phyloP scores from a whole-genome alignment of 768 basidiomycete genomes.

The Daedaleopsis sinensis region DNA sequence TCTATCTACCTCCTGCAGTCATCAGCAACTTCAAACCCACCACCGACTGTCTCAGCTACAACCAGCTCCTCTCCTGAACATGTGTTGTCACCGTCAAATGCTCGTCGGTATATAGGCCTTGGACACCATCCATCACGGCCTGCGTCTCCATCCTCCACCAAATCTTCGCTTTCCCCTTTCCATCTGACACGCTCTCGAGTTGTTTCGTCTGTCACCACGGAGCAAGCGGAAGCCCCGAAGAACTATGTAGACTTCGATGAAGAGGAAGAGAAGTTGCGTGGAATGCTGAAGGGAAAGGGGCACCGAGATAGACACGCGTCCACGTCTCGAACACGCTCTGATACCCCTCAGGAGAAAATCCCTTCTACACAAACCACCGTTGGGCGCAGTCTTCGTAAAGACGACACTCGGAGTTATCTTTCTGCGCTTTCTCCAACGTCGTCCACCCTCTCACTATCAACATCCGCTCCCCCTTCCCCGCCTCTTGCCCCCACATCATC shows the following conservation, averaged over 20 bases:
- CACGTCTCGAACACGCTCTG: conserved; percentile 7
- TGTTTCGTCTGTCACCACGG: conserved; percentile 71
- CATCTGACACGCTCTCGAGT: conserved; percentile 60
- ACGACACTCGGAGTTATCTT: conserved; percentile 11
- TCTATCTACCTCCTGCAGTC: conserved; percentile 36
- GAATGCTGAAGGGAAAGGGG: conserved; percentile 61
- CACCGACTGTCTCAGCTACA: not conserved
- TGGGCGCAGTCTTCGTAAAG: conserved; percentile 6
- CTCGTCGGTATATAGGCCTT: conserved; percentile 16
- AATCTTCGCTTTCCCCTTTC: conserved; percentile 44
- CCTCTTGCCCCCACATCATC: conserved; percentile 11
- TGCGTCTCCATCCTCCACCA: conserved; percentile 41
- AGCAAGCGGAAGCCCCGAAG: conserved; percentile 76
- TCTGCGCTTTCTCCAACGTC: conserved; percentile 22
- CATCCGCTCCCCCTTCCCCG: conserved; percentile 32
- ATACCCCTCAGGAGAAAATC: not conserved
- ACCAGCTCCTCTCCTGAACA: not conserved
- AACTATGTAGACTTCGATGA: conserved; percentile 84
- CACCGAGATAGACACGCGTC: conserved; percentile 36
- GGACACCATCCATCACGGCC: conserved; percentile 29
- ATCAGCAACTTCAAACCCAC: conserved; percentile 4
- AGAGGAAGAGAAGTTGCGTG: conserved; percentile 75
- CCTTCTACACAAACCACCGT: not conserved
- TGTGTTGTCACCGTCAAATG: conserved; percentile 19
- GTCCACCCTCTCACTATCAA: conserved; percentile 25